Evolutionary conservation across 2,329 filamentous ascomycete genomes (phyloP), one percentile per base, ranked within the genome.

Genomic region (Penicillium frequentans): DNA sequence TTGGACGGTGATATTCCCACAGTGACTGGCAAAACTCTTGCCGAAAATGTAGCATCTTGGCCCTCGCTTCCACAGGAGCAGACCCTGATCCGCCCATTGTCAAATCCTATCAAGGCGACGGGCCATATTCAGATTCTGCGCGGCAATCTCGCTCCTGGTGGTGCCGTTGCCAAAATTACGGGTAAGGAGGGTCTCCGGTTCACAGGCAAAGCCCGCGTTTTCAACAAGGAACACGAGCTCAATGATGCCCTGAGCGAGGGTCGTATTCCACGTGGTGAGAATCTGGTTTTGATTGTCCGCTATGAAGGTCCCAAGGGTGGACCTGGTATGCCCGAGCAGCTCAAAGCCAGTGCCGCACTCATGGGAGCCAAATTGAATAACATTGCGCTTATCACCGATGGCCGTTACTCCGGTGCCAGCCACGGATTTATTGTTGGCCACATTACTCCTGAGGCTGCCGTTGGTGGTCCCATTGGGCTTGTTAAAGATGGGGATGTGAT

Each of bases 401-500:
- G 93, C 0, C 81, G 93, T 46, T 98, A 97, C 74, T 89, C 85
- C 47, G 93, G 93, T 31, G 93, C 92, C 2, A 90, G 85, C 53
- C 93, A 97, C 73, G 92, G 92, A 0, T 96, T 96, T 74, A 95
- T 96, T 68, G 91, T 98, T 16, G 93, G 93, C 1, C 93, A 97
- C 69, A 91, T 97, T 14, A 90, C 90, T 3, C 93, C 93, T 2
- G 93, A 98, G 75, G 93, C 93, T 0, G 91, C 90, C 1, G 88
- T 89, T 1, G 93, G 93, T 16, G 93, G 93, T 0, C 93, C 93
- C 0, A 92, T 98, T 69, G 93, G 90, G 0, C 78, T 96, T 6
- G 90, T 97, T 2, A 72, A 79, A 65, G 84, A 96, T 67, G 93
- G 91, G 2, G 93, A 98, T 74, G 75, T 84, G 26, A 86, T 98